phyloP scores from a whole-genome alignment of 306 rosid species.

The Malus fusca region DNA sequence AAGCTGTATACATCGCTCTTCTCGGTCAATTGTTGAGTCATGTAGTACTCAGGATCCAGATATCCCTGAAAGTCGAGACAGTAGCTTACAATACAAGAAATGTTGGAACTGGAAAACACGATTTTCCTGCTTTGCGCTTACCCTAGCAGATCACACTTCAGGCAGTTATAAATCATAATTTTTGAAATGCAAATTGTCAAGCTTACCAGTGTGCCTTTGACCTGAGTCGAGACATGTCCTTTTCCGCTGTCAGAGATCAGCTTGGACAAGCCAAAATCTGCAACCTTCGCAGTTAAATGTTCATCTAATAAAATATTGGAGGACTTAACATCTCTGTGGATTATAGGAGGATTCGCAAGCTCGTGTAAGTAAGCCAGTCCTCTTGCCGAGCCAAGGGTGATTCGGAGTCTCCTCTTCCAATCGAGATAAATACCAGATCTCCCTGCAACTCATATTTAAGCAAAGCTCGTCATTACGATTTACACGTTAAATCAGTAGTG shows the following conservation, averaged over 20 bases:
- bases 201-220: slow-evolving; percentile 88
- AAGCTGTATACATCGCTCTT: slow-evolving; percentile 91
- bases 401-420: slow-evolving; percentile 91
- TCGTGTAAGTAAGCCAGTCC: slow-evolving; percentile 94
- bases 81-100: neutral
- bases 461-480: neutral
- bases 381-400: slow-evolving; percentile 92
- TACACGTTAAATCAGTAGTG: neutral
- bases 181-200: neutral
- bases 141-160: no score
- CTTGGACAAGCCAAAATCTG: slow-evolving; percentile 95
- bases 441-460: slow-evolving; percentile 39
- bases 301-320: slow-evolving; percentile 78
- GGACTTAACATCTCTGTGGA: slow-evolving; percentile 88
- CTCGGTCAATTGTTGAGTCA: slow-evolving; percentile 84
- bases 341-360: slow-evolving; percentile 94
- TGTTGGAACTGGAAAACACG: no score
- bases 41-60: slow-evolving; percentile 88
- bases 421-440: slow-evolving; percentile 69
- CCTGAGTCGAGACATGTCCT: slow-evolving; percentile 92
- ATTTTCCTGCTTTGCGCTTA: no score
- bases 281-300: slow-evolving; percentile 77
- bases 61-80: slow-evolving; percentile 54
- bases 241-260: slow-evolving; percentile 62
- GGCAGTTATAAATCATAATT: neutral